phyloP scores from a whole-genome alignment of 139 green algal species.

The Chlamydomonas sphaeroides region DNA sequence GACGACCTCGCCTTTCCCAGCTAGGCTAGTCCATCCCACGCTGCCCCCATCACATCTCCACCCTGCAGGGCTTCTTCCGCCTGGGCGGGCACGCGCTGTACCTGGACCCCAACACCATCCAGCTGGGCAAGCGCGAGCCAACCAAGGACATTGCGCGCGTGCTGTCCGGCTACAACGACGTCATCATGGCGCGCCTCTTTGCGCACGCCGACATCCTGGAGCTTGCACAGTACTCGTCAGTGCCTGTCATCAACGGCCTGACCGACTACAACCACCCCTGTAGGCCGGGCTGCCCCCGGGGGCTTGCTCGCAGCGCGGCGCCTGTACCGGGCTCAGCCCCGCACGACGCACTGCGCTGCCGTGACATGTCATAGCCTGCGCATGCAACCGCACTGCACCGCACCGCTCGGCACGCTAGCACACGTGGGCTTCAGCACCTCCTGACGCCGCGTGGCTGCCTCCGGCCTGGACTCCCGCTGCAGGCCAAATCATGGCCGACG shows the following conservation, averaged over 20 bases:
- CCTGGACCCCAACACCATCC: constrained; percentile 93
- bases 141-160: constrained; percentile 96
- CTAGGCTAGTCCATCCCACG: no score
- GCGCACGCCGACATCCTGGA: constrained; percentile 94
- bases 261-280: constrained; percentile 99
- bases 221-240: constrained; percentile 81
- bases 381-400: not conserved
- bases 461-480: no score
- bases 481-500: constrained; percentile 98
- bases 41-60: no score
- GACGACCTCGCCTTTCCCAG: no score
- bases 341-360: no score
- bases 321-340: no score
- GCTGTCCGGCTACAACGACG: constrained; percentile 93
- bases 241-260: constrained; percentile 97
- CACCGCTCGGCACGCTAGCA: not conserved
- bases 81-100: constrained; percentile 96
- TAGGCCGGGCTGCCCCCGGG: constrained; percentile 50
- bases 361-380: no score
- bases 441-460: no score
- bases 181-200: constrained; percentile 99
- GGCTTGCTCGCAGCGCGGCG: no score
- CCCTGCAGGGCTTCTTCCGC: constrained; percentile 87
- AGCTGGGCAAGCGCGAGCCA: constrained; percentile 95
- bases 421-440: no score